phyloP scores from a whole-genome alignment of 306 rosid genomes.

The Luffa acutangula region DNA sequence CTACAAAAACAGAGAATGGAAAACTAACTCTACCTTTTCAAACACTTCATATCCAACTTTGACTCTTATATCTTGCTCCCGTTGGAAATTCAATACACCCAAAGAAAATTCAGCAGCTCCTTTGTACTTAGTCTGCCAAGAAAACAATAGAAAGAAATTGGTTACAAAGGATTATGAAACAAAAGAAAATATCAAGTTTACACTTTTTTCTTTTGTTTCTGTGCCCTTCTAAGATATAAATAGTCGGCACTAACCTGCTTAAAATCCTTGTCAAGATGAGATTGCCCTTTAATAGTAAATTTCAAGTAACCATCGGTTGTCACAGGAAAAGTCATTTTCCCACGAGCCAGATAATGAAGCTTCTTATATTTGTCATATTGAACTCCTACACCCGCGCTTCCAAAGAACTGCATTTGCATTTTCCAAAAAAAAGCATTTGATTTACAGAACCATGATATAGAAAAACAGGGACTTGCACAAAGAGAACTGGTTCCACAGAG shows the following conservation, averaged over 20 bases:
- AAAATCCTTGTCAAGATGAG: constrained; percentile 50
- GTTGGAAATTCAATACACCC: constrained; percentile 58
- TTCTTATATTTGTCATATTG: constrained; percentile 45
- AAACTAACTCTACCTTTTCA: constrained; percentile 39
- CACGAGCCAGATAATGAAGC: constrained; percentile 41
- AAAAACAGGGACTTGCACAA: not conserved
- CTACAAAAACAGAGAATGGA: not conserved
- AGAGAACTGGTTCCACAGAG: not conserved
- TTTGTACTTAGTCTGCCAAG: constrained; percentile 40
- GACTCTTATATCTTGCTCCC: constrained; percentile 77
- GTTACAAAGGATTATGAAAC: not conserved
- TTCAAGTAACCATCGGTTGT: constrained; percentile 32
- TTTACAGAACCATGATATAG: not conserved
- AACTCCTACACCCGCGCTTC: constrained; percentile 65
- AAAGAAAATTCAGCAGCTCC: constrained; percentile 81
- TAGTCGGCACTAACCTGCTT: constrained; percentile 36
- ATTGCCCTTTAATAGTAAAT: constrained; percentile 65
- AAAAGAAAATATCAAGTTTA: not conserved
- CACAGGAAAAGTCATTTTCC: constrained; percentile 65
- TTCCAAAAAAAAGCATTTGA: not conserved
- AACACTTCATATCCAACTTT: constrained; percentile 68
- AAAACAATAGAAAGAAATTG: not conserved
- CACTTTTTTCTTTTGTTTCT: not conserved
- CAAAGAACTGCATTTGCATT: constrained; percentile 37
- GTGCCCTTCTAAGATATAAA: not conserved